Percentiles rank a stretch among this genome's conserved stretches.
These are phyloP conservation scores for Gracilaria gracilis DNA, from an alignment of 23 red algal genomes.

Conservation along the genomic window DNA sequence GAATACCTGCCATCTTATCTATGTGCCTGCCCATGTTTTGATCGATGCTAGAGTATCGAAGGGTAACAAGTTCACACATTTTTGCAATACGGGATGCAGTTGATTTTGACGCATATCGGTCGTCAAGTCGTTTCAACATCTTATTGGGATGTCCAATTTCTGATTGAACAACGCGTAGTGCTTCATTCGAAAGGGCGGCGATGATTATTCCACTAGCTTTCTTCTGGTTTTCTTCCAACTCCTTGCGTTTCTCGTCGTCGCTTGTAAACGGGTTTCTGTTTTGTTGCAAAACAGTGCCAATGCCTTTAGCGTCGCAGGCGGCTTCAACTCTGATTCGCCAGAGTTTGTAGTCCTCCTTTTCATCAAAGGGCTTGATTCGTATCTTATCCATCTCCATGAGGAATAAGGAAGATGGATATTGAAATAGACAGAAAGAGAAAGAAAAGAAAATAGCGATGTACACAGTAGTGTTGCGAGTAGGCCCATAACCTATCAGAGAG, in stretches of 20 bases:
- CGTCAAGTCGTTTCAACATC: conserved; percentile 18
- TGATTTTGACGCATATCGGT: not conserved
- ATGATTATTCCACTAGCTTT: conserved; percentile 37
- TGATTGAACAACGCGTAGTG: conserved; percentile 23
- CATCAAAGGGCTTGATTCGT: not conserved
- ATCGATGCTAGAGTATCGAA: not conserved
- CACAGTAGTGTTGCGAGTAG: not conserved
- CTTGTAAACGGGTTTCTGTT: not conserved
- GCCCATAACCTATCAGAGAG: not conserved
- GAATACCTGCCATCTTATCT: conserved; percentile 17
- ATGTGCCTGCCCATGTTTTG: conserved; percentile 36
- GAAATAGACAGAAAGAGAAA: too few relatives aligned
- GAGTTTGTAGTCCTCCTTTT: conserved; percentile 27
- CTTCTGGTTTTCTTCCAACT: conserved; percentile 10
- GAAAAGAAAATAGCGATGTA: not conserved
- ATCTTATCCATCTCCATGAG: conserved; percentile 7
- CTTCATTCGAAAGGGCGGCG: conserved; percentile 29
- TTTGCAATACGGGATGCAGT: conserved; percentile 15
- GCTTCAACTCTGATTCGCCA: conserved; percentile 31
- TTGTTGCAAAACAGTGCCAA: conserved; percentile 1
- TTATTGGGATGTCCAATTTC: conserved; percentile 1
- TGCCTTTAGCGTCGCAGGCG: conserved; percentile 25
- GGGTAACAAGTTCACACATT: conserved; percentile 1
- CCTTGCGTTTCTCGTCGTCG: conserved; percentile 13
- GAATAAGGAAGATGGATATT: not conserved